Base-by-base conservation (phyloP, 1,284 basidiomycete genomes). In the Baeospora myosura region DNA sequence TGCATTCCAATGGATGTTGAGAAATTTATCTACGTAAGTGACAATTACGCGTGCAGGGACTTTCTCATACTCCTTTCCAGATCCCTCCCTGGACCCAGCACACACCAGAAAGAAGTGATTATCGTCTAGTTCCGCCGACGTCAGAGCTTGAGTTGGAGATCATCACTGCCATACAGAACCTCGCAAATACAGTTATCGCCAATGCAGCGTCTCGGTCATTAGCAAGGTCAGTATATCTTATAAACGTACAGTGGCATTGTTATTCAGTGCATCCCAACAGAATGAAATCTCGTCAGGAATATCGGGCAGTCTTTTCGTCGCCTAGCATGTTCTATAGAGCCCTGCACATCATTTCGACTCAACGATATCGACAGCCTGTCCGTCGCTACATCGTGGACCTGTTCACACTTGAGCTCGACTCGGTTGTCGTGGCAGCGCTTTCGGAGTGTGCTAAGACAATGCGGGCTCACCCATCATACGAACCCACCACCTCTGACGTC, bases 181-280 rank as follows among this genome's bases (percentile, higher is more conserved):
- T 98, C 29, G 86, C 90, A 35, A 99, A 98, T 55, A 91, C 94
- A 18, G 93, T 98, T 40, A 85, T 98, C 42, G 93, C 94, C 3
- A 94, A 94, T 50, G 78, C 87, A 17, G 91, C 93, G 2, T 96
- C 93, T 22, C 78, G 89, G 43, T 84, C 87, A 20, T 68, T 97
- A 29, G 83, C 88, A 24, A 81, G 78, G 89, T 90, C 3, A 26
- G 24, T 43, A 12, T 47, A 30, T 45, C 3, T 37, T 24, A 20
- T 23, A 18, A 20, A 21, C 28, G 51, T n/a, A 24, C 23, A 32
- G 33, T 44, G 20, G 18, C 36, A 28, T 24, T 28, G 29, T 38
- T 28, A 42, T 14, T 39, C 26, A 46, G 20, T 46, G 23, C 37
- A 26, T 34, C 28, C 17, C 36, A 17, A 4, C 53, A 92, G 89